Conservation (phyloP, 2,329 filamentous ascomycete species). For the Ophiostoma populinum region DNA sequence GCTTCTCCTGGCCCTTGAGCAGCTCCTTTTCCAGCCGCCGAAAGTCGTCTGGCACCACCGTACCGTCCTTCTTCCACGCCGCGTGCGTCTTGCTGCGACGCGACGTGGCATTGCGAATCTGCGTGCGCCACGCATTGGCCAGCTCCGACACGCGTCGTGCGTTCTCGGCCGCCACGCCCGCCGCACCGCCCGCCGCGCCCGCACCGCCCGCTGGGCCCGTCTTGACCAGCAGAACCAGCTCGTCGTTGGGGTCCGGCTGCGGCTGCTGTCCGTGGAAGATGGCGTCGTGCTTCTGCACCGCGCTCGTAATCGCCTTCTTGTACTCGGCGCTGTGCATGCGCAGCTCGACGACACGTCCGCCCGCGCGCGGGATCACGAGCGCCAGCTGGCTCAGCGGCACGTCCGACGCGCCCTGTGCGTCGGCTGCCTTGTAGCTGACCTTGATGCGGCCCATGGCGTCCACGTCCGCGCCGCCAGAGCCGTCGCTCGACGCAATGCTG, state of each 20-base stretch:
- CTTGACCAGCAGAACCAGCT: constrained; percentile 37
- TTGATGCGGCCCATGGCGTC: constrained; percentile 10
- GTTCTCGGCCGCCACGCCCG: constrained; percentile 18
- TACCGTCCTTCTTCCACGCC: constrained; percentile 28
- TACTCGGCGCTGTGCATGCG: constrained; percentile 11
- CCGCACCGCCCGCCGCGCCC: background rate
- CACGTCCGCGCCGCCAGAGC: constrained; percentile 9
- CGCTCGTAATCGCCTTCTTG: constrained; percentile 12
- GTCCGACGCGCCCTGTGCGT: background rate
- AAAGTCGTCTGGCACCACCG: constrained; percentile 26
- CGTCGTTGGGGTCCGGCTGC: constrained; percentile 38
- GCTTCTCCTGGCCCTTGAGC: constrained; percentile 34
- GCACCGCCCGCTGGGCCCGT: constrained; percentile 23
- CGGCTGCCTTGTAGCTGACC: constrained; percentile 4
- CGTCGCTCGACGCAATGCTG: constrained; percentile 3
- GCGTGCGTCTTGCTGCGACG: constrained; percentile 30
- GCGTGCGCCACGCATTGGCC: constrained; percentile 32
- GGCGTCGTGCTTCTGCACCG: constrained; percentile 9
- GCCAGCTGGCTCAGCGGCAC: constrained; percentile 11
- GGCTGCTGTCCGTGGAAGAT: constrained; percentile 14
- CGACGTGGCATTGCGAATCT: constrained; percentile 22
- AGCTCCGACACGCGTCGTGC: constrained; percentile 25
- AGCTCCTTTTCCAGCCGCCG: constrained; percentile 26
- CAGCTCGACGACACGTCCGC: constrained; percentile 13
- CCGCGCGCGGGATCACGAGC: constrained; percentile 11